A percentile compares a stretch with the other conserved stretches of the same genome.
Conservation (phyloP, 257 asterid species). For the Nicotiana otophora region DNA sequence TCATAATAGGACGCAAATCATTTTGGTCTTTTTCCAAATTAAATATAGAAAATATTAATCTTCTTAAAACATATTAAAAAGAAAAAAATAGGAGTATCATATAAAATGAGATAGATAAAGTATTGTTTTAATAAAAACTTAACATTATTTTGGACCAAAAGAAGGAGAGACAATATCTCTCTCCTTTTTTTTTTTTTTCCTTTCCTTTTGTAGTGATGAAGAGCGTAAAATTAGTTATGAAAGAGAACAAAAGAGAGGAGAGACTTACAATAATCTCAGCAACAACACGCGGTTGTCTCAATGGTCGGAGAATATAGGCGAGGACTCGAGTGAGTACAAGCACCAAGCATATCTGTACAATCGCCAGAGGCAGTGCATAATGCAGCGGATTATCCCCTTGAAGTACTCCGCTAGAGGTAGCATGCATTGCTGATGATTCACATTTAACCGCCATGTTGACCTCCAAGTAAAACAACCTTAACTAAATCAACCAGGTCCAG, state of each 20-base stretch:
- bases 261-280: conserved; percentile 2
- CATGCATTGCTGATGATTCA: background rate
- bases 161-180: background rate
- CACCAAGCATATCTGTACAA: conserved; percentile 3
- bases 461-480: background rate
- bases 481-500: background rate
- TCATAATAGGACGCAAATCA: too few relatives aligned
- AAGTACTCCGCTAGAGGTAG: background rate
- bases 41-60: background rate
- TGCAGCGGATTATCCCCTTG: conserved; percentile 5
- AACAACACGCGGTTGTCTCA: conserved; percentile 8
- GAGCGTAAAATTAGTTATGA: background rate
- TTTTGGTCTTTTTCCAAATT: too few relatives aligned
- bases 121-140: too few relatives aligned
- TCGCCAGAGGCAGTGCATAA: background rate
- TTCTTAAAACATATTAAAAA: background rate
- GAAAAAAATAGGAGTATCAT: background rate
- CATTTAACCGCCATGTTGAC: background rate
- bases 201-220: background rate
- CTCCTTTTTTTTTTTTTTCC: too few relatives aligned
- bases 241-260: background rate
- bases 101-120: too few relatives aligned
- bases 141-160: background rate
- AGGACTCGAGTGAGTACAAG: background rate
- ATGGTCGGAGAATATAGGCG: background rate